phyloP scores from a whole-genome alignment of 441 rosid species.

The Euphorbia celastroides region DNA sequence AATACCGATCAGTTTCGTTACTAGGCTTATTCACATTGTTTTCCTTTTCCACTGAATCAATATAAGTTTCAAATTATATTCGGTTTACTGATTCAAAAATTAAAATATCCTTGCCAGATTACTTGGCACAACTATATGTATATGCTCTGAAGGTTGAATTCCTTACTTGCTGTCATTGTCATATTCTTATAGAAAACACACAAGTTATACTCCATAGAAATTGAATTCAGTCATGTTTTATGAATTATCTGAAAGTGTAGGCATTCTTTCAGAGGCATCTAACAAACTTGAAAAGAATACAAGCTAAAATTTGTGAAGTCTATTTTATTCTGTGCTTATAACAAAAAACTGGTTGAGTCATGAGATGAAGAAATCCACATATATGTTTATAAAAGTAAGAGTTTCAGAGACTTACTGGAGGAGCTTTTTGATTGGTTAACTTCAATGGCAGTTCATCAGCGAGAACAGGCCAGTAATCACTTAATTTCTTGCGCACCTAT shows the following conservation, averaged over 20 bases:
- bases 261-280: not conserved
- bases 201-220: not conserved
- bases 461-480: slow-evolving; percentile 69
- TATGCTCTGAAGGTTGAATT: too few species aligned
- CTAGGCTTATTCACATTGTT: too few species aligned
- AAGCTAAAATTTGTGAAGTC: not conserved
- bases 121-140: too few species aligned
- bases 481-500: slow-evolving; percentile 68
- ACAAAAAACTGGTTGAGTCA: not conserved
- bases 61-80: too few species aligned
- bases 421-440: slow-evolving; percentile 47
- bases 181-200: too few species aligned
- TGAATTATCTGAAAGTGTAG: not conserved
- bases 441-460: slow-evolving; percentile 59
- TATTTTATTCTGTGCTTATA: not conserved
- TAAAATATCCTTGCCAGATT: too few species aligned
- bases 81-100: too few species aligned
- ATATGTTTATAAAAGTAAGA: slow-evolving; percentile 5
- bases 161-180: too few species aligned
- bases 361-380: not conserved
- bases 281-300: not conserved
- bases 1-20: too few species aligned
- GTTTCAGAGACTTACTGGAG: slow-evolving; percentile 32
- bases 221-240: not conserved
- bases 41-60: too few species aligned